Base-by-base conservation (phyloP, 1,139 yeast species). In the Pichia sp. region DNA sequence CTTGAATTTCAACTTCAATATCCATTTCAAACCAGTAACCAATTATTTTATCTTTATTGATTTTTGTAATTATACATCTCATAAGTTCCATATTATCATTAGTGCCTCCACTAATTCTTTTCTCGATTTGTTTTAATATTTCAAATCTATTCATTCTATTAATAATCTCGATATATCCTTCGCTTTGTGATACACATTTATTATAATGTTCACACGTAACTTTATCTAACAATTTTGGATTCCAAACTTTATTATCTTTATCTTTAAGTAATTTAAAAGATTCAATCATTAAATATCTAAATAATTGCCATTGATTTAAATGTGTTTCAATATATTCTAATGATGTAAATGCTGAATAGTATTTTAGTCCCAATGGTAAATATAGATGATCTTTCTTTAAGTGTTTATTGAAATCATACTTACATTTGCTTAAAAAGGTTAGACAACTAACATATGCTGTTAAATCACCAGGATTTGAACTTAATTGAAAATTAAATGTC, bases 1-100 rank as follows among this genome's bases (percentile, higher is more conserved):
- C 52, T 5, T 43, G 39, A 6, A 75, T 56, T 13, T 70, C 69
- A n/a, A 74, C 70, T 41, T 68, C 72, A 9, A 73, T 50, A n/a
- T 66, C 73, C 39, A 71, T 51, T n/a, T 72, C 71, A 38, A 56
- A 45, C 48, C 79, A 73, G 50, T 64, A 74, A 0, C 66, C 77
- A 30, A 40, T 40, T 2, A 60, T 59, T 2, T 47, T 30, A 5
- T 34, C 33, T n/a, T 25, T 15, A 5, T 14, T 13, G 18, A 40
- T 37, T 3, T 45, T 5, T 36, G 38, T 10, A 54, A 31, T 25
- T 46, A 35, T 15, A 30, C 38, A 35, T 35, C 33, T 29, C 24
- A 35, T 34, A 14, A 34, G 11, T 11, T 24, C 20, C n/a, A 26
- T 14, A 33, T 7, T 24, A 13, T 33, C n/a, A 37, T 32, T 31